These are phyloP conservation scores for Trichoderma sp. DNA, from an alignment of 2,329 filamentous ascomycete genomes.

Conservation along the genomic window DNA sequence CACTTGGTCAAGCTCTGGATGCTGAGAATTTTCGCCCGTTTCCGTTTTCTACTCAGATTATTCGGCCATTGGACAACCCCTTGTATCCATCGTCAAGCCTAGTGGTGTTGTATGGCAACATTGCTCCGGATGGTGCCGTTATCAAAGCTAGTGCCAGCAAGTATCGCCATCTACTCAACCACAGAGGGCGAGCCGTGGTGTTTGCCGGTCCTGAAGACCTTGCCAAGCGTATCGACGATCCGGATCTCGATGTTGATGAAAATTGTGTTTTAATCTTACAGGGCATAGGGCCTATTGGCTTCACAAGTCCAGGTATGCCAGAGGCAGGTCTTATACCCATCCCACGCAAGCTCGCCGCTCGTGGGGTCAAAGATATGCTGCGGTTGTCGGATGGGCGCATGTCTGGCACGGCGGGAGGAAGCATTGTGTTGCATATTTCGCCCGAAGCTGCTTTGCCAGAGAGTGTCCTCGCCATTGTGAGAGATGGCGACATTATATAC, in stretches of 20 bases:
- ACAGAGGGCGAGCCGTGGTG: slow-evolving; percentile 52
- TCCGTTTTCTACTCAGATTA: slow-evolving; percentile 42
- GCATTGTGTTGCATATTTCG: slow-evolving; percentile 83
- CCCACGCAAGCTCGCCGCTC: slow-evolving; percentile 74
- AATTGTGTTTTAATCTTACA: slow-evolving; percentile 73
- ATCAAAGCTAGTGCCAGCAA: slow-evolving; percentile 88
- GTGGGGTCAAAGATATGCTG: slow-evolving; percentile 74
- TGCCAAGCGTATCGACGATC: slow-evolving; percentile 58
- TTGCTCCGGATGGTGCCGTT: slow-evolving; percentile 79
- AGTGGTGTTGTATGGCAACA: slow-evolving; percentile 78
- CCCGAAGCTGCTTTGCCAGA: slow-evolving; percentile 77
- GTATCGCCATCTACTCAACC: slow-evolving; percentile 57
- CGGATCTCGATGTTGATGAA: slow-evolving; percentile 58
- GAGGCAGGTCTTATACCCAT: slow-evolving; percentile 67
- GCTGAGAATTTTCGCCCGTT: slow-evolving; percentile 60
- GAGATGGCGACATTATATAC: slow-evolving; percentile 72
- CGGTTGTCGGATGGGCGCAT: slow-evolving; percentile 86
- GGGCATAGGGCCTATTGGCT: slow-evolving; percentile 82
- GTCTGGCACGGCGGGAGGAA: slow-evolving; percentile 82
- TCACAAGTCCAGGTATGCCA: slow-evolving; percentile 79
- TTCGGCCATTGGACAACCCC: slow-evolving; percentile 62
- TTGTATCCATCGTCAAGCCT: slow-evolving; percentile 78
- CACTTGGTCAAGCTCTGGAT: slow-evolving; percentile 75
- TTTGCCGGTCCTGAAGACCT: slow-evolving; percentile 79
- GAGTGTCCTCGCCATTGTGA: slow-evolving; percentile 74